phyloP scores from a whole-genome alignment of 768 basidiomycete genomes.

The Cystofilobasidium bisporidii region DNA sequence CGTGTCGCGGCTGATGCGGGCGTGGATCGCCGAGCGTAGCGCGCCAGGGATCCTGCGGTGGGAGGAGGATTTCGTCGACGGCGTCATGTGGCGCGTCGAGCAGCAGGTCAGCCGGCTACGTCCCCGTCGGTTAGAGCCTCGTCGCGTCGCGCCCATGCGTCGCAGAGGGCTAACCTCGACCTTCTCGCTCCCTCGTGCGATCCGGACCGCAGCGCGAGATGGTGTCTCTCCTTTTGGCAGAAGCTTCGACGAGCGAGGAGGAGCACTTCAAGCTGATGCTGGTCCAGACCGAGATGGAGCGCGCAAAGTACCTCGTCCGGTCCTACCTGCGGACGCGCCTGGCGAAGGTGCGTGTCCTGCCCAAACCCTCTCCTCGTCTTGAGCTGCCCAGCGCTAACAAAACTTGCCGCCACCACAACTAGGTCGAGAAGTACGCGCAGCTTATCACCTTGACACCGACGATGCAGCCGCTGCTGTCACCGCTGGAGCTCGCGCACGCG shows the following conservation, averaged over 20 bases:
- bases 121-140: too few species aligned
- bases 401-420: slow-evolving; percentile 11
- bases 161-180: too few species aligned
- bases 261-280: slow-evolving; percentile 89
- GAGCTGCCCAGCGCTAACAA: neutral
- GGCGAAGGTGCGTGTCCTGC: slow-evolving; percentile 55
- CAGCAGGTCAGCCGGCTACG: slow-evolving; percentile 20
- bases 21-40: slow-evolving; percentile 23
- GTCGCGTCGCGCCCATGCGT: too few species aligned
- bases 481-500: slow-evolving; percentile 69
- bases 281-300: slow-evolving; percentile 86
- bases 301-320: slow-evolving; percentile 82
- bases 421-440: slow-evolving; percentile 84
- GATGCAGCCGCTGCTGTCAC: slow-evolving; percentile 67
- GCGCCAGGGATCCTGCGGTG: slow-evolving; percentile 19
- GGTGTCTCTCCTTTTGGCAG: slow-evolving; percentile 60
- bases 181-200: neutral
- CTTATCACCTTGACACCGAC: slow-evolving; percentile 62
- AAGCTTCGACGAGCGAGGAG: slow-evolving; percentile 77
- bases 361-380: slow-evolving; percentile 12
- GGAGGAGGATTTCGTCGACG: slow-evolving; percentile 27
- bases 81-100: slow-evolving; percentile 19
- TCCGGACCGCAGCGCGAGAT: slow-evolving; percentile 54
- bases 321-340: slow-evolving; percentile 79
- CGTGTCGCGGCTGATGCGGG: slow-evolving; percentile 17